Conservation (phyloP, 257 asterid genomes). For the Plectranthus barbatus region DNA sequence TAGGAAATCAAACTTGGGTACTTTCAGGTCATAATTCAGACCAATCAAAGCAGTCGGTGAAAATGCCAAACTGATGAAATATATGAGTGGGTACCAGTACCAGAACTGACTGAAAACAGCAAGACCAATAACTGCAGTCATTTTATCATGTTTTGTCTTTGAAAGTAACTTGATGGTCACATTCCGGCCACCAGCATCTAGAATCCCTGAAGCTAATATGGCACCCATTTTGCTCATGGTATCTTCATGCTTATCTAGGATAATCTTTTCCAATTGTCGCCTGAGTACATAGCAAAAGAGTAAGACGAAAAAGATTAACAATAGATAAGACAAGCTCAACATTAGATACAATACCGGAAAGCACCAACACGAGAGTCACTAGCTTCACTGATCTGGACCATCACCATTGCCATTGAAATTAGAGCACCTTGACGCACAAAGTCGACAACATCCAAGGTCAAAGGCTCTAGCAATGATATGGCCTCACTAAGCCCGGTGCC, state of each 20-base stretch:
- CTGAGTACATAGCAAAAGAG: conserved; percentile 17
- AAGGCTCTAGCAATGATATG: conserved; percentile 88
- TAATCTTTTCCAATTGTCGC: conserved; percentile 87
- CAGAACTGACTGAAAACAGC: conserved; percentile 98
- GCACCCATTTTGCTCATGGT: conserved; percentile 99
- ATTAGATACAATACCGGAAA: conserved; percentile 52
- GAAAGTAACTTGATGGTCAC: conserved; percentile 19
- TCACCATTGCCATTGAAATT: conserved; percentile 98
- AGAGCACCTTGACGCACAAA: conserved; percentile 99
- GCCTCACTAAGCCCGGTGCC: conserved; percentile 98
- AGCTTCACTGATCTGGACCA: conserved; percentile 93
- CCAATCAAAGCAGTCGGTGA: conserved; percentile 97
- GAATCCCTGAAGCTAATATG: conserved; percentile 88
- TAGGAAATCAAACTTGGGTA: conserved; percentile 80
- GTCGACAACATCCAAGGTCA: conserved; percentile 92
- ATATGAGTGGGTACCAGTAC: conserved; percentile 98
- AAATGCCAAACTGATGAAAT: conserved; percentile 82
- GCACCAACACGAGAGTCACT: conserved; percentile 96
- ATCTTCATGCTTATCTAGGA: conserved; percentile 92
- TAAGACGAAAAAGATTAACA: neutral
- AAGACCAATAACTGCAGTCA: conserved; percentile 49
- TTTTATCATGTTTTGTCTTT: conserved; percentile 18
- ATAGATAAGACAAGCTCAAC: neutral
- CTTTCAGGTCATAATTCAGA: conserved; percentile 77
- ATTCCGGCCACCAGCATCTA: conserved; percentile 93